Percentiles rank a stretch among this genome's conserved stretches.
Evolutionary conservation across 345 rosid species (phyloP).

Genomic region (Crucihimalaya himalaica): DNA sequence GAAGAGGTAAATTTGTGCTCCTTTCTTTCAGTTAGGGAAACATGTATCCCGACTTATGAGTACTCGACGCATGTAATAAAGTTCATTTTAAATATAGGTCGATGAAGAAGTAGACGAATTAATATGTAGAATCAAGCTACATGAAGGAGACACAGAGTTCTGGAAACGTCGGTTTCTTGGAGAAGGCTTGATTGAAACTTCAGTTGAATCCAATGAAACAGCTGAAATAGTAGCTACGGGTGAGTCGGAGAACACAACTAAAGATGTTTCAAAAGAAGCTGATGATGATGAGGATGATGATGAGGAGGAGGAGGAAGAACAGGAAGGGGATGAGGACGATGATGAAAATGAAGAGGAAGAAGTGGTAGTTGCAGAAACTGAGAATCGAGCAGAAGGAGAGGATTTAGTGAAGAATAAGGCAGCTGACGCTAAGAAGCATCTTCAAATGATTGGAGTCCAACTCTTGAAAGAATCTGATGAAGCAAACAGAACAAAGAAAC

Average conservation of each 20-base stretch:
- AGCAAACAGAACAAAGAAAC: slow-evolving; percentile 58
- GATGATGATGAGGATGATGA: slow-evolving; percentile 51
- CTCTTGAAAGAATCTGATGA: slow-evolving; percentile 82
- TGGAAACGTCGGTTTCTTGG: slow-evolving; percentile 95
- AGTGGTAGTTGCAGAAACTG: slow-evolving; percentile 65
- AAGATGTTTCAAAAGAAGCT: slow-evolving; percentile 55
- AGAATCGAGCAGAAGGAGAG: slow-evolving; percentile 59
- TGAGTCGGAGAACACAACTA: slow-evolving; percentile 55
- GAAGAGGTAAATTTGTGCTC: slow-evolving; percentile 66
- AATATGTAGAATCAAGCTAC: slow-evolving; percentile 78
- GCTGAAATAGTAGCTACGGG: slow-evolving; percentile 52
- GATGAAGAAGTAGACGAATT: slow-evolving; percentile 87
- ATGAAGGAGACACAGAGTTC: slow-evolving; percentile 96
- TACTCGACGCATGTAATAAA: slow-evolving; percentile 1
- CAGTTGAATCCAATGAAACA: slow-evolving; percentile 51
- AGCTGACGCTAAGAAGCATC: slow-evolving; percentile 78
- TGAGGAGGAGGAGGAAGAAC: slow-evolving; percentile 34
- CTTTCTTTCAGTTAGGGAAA: background rate
- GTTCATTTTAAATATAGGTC: slow-evolving; percentile 46
- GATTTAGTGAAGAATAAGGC: slow-evolving; percentile 70
- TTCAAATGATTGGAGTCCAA: slow-evolving; percentile 94
- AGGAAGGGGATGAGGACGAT: slow-evolving; percentile 64
- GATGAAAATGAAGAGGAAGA: slow-evolving; percentile 60
- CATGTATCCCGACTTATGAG: background rate
- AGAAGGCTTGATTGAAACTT: slow-evolving; percentile 61